Evolutionary conservation across 805 yeast genomes (phyloP), one percentile per base, ranked within the genome.

Genomic region (Saccharomycopsis babjevae): DNA sequence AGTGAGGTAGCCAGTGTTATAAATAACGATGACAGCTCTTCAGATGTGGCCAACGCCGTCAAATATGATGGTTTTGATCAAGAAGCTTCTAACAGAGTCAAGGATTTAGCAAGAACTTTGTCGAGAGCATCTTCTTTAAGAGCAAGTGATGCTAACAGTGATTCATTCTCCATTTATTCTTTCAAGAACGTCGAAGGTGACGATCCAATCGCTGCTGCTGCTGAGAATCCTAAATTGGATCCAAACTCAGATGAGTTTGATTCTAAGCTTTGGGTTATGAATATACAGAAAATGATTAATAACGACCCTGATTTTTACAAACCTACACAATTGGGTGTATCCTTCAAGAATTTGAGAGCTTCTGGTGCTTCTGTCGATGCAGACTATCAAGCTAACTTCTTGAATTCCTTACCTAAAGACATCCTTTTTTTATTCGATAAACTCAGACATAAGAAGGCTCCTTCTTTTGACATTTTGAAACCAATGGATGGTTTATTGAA

Each of bases 341-440:
- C 82, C 8, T 84, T 82, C 76, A 77, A 78, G 61, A 72, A 83
- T 67, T 73, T 85, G 67, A 69, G 85, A 61, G 88, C 86, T 3
- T 79, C 72, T 64, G 91, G 90, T 70, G 76, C 82, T 58, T 86
- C 89, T 3, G 76, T 84, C 2, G 89, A 84, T 70, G 79, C 86
- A 11, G 88, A 85, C 68, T 85, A 81, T 70, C 89, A 84, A 70
- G 75, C 83, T 3, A 84, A 85, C 3, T 56, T 61, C 46, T 36
- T 30, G 38, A 61, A 61, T 39, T 32, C 32, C 32, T 13, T 61
- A 15, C 61, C 61, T 22, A 61, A 61, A 20, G 43, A 40, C 22
- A 16, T 50, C 40, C 54, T 54, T 8, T 22, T 15, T 15, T 28
- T 25, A 7, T 30, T 57, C 30, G n/a, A 50, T 43, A 57, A 43